Evolutionary conservation across 176 grass and related monocot species (phyloP).

Genomic region (Carex kokanica): DNA sequence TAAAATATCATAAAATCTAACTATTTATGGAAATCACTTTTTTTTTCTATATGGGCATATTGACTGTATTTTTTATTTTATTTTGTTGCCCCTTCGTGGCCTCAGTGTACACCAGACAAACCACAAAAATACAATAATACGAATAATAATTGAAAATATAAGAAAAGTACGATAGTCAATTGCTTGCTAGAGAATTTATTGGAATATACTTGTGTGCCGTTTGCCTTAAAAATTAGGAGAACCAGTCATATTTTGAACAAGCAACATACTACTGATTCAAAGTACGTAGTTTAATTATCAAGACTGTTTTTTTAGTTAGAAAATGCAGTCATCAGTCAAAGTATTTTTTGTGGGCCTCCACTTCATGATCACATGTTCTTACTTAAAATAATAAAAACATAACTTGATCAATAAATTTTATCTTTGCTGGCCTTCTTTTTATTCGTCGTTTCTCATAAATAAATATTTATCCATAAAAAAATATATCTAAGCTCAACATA

Average conservation of each 20-base stretch:
- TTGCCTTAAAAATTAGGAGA: slow-evolving; percentile 7
- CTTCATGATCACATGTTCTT: slow-evolving; percentile 5
- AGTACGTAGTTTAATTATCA: neutral
- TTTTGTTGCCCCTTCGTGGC: neutral
- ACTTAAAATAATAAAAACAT: neutral
- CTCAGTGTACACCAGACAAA: neutral
- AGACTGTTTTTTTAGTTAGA: neutral
- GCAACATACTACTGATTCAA: neutral
- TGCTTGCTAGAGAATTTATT: slow-evolving; percentile 3
- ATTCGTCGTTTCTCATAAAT: neutral
- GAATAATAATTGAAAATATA: neutral
- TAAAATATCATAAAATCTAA: neutral
- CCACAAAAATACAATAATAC: neutral
- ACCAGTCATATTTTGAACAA: neutral
- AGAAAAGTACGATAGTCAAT: neutral
- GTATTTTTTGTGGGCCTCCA: neutral
- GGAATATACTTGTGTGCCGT: neutral
- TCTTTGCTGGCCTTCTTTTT: neutral
- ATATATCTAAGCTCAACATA: neutral
- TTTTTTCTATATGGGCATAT: neutral
- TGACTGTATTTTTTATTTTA: neutral
- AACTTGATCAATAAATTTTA: neutral
- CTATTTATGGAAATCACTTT: neutral
- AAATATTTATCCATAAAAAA: neutral
- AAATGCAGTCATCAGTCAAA: neutral